Evolutionary conservation across 306 rosid species (phyloP).

Genomic region (Cucurbita moschata): DNA sequence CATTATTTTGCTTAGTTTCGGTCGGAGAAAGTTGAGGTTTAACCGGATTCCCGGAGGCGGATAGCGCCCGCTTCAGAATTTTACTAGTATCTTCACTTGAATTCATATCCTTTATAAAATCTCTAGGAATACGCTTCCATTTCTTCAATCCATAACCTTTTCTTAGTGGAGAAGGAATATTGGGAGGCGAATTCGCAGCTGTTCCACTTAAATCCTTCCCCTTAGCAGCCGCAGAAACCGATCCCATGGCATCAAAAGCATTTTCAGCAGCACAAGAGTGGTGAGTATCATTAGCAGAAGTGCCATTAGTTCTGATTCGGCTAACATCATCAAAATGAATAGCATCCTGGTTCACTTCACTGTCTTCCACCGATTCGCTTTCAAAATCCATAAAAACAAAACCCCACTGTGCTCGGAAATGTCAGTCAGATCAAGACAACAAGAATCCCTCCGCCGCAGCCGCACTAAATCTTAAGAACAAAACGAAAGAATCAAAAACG

Average conservation of each 20-base stretch:
- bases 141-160: conserved; percentile 42
- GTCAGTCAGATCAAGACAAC: conserved; percentile 13
- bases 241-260: conserved; percentile 4
- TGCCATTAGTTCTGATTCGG: conserved; percentile 22
- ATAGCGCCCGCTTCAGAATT: conserved; percentile 50
- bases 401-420: conserved; percentile 5
- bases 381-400: conserved; percentile 55
- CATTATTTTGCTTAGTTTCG: conserved; percentile 36
- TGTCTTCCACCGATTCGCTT: conserved; percentile 51
- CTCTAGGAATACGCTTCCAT: conserved; percentile 46
- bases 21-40: conserved; percentile 20
- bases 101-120: conserved; percentile 24
- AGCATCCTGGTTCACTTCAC: conserved; percentile 21
- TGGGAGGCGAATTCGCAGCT: conserved; percentile 15
- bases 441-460: conserved; percentile 16
- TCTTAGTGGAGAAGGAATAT: conserved; percentile 7
- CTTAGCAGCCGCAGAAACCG: conserved; percentile 6
- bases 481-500: neutral
- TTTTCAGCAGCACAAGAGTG: conserved; percentile 22
- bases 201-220: conserved; percentile 17
- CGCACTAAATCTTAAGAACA: conserved; percentile 11
- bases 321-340: conserved; percentile 21
- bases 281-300: conserved; percentile 17
- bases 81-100: conserved; percentile 32
- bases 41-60: conserved; percentile 26